A percentile compares a stretch with the other conserved stretches of the same genome.
phyloP scores from a whole-genome alignment of 495 filamentous ascomycete genomes.

The Letharia columbiana region DNA sequence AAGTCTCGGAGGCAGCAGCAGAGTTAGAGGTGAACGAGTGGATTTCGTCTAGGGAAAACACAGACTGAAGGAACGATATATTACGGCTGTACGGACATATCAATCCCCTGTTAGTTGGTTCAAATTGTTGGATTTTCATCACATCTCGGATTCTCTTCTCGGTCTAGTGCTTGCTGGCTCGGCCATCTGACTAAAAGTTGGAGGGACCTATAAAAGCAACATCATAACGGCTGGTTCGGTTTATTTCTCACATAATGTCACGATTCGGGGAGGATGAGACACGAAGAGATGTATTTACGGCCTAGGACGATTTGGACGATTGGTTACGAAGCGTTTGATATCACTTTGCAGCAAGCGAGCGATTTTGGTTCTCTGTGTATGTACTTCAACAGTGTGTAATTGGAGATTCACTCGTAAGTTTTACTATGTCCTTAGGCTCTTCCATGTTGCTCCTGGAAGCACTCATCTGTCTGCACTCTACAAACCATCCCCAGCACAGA shows the following conservation, averaged over 20 bases:
- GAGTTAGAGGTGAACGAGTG: conserved; percentile 15
- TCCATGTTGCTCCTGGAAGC: neutral
- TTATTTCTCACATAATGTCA: neutral
- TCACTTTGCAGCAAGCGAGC: neutral
- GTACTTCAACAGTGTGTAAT: neutral
- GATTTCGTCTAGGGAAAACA: neutral
- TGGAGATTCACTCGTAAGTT: neutral
- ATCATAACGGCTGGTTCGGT: conserved; percentile 1
- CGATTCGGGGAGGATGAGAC: conserved; percentile 7
- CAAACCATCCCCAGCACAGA: neutral
- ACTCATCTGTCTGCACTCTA: neutral
- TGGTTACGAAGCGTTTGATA: neutral
- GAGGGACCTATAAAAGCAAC: conserved; percentile 7
- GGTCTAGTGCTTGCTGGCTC: neutral
- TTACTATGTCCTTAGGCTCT: neutral
- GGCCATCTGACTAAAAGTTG: conserved; percentile 5
- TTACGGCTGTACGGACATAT: conserved; percentile 3
- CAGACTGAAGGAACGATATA: neutral
- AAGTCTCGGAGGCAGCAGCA: conserved; percentile 20
- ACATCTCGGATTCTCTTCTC: conserved; percentile 6
- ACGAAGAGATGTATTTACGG: conserved; percentile 13
- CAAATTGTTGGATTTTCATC: neutral
- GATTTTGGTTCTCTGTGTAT: neutral
- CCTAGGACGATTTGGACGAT: neutral
- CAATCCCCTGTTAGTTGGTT: neutral